Conservation (phyloP, 2,329 filamentous ascomycete genomes). For the Microsporum audouinii region DNA sequence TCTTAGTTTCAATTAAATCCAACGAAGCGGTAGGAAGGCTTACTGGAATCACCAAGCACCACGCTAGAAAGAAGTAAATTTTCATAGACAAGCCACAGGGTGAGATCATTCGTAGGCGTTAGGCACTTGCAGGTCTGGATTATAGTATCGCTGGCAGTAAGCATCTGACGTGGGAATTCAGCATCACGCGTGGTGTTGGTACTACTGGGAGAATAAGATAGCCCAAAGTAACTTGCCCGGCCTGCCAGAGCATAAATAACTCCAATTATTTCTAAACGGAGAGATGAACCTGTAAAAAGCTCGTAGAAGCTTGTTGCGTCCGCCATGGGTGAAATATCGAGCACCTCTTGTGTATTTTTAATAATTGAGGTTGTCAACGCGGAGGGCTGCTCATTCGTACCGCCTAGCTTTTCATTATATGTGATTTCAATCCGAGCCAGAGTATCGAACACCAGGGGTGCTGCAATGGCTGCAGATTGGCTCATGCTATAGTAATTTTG, state of each 20-base stretch:
- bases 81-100: background rate
- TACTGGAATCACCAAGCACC: constrained; percentile 1
- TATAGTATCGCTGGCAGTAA: background rate
- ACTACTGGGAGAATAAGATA: background rate
- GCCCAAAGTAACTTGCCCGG: background rate
- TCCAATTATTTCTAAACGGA: background rate
- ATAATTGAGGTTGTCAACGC: background rate
- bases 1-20: background rate
- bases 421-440: background rate
- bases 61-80: background rate
- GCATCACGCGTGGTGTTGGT: background rate
- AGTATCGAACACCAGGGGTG: background rate
- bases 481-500: background rate
- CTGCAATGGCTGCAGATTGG: background rate
- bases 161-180: background rate
- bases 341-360: background rate
- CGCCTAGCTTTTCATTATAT: background rate
- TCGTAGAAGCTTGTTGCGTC: background rate
- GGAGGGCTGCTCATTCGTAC: background rate
- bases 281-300: background rate
- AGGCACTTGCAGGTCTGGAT: background rate
- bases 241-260: background rate
- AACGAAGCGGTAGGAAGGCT: background rate
- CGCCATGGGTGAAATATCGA: background rate
- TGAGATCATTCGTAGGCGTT: background rate